phyloP scores from a whole-genome alignment of 495 filamentous ascomycete genomes.

The Aspergillus indologenus region DNA sequence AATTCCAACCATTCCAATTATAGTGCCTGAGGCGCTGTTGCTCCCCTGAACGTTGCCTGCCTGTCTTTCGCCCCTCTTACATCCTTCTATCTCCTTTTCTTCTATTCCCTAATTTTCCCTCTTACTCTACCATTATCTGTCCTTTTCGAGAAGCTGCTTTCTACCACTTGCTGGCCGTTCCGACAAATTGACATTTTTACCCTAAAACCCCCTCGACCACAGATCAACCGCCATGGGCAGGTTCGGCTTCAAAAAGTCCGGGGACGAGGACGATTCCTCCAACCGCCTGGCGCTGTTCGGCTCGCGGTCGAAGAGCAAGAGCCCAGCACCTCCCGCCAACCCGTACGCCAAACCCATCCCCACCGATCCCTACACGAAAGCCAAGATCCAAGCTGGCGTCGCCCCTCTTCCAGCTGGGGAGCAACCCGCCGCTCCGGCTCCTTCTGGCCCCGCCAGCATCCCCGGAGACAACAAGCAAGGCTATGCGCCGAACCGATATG shows the following conservation, averaged over 20 bases:
- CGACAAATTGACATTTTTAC: background rate
- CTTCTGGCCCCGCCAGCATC: conserved; percentile 32
- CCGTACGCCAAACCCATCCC: conserved; percentile 66
- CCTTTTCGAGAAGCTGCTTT: background rate
- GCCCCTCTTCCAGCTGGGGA: conserved; percentile 29
- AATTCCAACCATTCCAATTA: conserved; percentile 9
- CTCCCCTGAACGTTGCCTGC: conserved; percentile 27
- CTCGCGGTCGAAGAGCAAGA: conserved; percentile 56
- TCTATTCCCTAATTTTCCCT: too few relatives aligned
- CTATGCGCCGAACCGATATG: conserved; percentile 61
- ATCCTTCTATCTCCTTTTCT: conserved; percentile 7
- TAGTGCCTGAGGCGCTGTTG: conserved; percentile 21
- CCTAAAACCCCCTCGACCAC: background rate
- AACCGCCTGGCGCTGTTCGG: conserved; percentile 60
- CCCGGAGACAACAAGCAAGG: conserved; percentile 50
- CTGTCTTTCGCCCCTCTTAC: conserved; percentile 11
- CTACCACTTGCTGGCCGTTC: background rate
- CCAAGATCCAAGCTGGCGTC: conserved; percentile 48
- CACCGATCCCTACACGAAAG: conserved; percentile 62
- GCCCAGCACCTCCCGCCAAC: conserved; percentile 51
- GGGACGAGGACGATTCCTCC: conserved; percentile 51
- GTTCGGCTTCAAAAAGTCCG: conserved; percentile 60
- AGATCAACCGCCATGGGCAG: conserved; percentile 52
- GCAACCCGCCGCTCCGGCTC: conserved; percentile 21
- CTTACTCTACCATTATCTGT: conserved; percentile 3